These are phyloP conservation scores for Boechera retrofracta DNA, from an alignment of 345 rosid genomes.

Conservation along the genomic window DNA sequence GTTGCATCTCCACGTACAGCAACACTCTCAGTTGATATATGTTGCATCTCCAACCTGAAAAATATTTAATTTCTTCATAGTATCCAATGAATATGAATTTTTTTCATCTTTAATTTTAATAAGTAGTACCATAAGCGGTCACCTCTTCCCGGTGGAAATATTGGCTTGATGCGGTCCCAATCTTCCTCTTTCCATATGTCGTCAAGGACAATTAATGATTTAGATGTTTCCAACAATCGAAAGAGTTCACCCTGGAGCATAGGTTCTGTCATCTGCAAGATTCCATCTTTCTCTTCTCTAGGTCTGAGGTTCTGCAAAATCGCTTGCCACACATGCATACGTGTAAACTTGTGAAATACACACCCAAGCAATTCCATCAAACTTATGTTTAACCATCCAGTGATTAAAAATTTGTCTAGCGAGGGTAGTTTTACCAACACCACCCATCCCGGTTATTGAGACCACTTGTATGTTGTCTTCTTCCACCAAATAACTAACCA, in stretches of 20 bases:
- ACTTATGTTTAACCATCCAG: too few relatives aligned
- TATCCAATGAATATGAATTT: not conserved
- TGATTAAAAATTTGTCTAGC: too few relatives aligned
- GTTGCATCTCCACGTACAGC: not conserved
- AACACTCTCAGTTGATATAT: too few relatives aligned
- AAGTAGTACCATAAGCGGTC: not conserved
- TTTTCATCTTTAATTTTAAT: too few relatives aligned
- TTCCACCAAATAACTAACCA: too few relatives aligned
- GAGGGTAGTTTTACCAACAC: too few relatives aligned
- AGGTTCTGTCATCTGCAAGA: not conserved
- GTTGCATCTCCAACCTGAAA: too few relatives aligned
- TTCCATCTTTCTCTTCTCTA: not conserved
- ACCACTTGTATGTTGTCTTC: too few relatives aligned
- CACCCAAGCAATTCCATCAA: too few relatives aligned
- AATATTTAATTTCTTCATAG: not conserved
- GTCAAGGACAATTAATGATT: not conserved
- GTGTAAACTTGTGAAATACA: too few relatives aligned
- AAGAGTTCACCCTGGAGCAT: not conserved
- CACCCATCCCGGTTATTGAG: too few relatives aligned
- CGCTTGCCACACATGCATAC: not conserved
- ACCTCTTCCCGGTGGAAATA: not conserved
- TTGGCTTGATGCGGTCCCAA: not conserved
- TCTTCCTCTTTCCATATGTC: not conserved
- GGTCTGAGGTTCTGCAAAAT: not conserved
- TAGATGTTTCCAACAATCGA: not conserved